Conservation (phyloP, 2,329 filamentous ascomycete species). For the Trichoderma atroviride region DNA sequence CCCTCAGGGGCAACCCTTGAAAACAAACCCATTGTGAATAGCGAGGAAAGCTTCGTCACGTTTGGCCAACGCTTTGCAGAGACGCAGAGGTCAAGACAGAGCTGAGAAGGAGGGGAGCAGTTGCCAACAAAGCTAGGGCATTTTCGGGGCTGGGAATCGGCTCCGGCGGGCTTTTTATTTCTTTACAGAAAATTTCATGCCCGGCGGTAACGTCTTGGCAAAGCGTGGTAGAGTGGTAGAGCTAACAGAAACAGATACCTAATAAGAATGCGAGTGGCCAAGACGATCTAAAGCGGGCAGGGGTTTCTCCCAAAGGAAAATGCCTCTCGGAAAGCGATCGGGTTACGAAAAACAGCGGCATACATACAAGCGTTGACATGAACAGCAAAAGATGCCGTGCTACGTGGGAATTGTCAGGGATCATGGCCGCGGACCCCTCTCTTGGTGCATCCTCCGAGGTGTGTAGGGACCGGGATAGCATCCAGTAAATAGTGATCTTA, state of each 20-base stretch:
- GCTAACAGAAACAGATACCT: neutral
- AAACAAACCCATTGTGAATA: conserved; percentile 23
- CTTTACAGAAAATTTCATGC: neutral
- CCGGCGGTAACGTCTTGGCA: neutral
- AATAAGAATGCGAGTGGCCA: neutral
- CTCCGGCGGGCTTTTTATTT: neutral
- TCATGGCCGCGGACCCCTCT: neutral
- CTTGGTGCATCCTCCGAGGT: conserved; percentile 4
- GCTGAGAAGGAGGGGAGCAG: neutral
- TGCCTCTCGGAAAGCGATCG: conserved; percentile 7
- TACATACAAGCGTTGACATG: neutral
- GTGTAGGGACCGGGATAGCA: conserved; percentile 7
- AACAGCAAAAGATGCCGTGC: neutral
- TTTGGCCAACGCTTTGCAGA: neutral
- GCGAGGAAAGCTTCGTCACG: neutral
- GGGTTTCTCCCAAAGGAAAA: neutral
- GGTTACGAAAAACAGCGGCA: conserved; percentile 1
- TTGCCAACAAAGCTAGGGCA: neutral
- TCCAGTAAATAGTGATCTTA: conserved; percentile 28
- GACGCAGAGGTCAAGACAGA: neutral
- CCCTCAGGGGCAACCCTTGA: neutral
- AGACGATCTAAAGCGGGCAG: neutral
- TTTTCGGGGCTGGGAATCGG: conserved; percentile 19
- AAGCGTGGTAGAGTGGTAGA: neutral
- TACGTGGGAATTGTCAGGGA: neutral